Evolutionary conservation across 2,329 filamentous ascomycete species (phyloP), one percentile per base, ranked within the genome.

Genomic region (Diaporthe amygdali): DNA sequence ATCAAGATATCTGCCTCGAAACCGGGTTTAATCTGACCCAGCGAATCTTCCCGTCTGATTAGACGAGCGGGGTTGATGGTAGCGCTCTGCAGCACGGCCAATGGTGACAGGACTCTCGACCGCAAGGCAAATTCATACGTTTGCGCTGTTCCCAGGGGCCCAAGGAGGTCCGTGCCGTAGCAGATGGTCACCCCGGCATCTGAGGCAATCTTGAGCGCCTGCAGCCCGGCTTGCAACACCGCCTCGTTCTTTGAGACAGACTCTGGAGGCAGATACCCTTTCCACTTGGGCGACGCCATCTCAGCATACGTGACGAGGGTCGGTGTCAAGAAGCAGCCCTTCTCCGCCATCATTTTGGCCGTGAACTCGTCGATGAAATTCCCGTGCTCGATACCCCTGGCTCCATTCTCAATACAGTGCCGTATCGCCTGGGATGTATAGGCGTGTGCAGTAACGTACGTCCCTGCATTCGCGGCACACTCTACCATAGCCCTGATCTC

Each of bases 111-210:
- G 4, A 85, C 84, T 70, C 82, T 75, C 4, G 81, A 79, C 12
- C 87, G 80, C 17, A 89, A 71, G 0, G 77, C 75, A 72, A 89
- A 89, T 73, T 89, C 86, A 41, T 81, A 80, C 1, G 81, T 84
- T 77, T 89, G 87, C n/a, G 82, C 82, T 17, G 81, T 75, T 9
- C 82, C 81, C 72, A 89, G 75, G 0, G 85, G 85, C 0, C 86
- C 87, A 0, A 90, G 81, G 9, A 89, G 80, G 77, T 89, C 87
- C 0, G 85, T 85, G 0, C 87, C 87, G 73, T 83, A 89, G 77
- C 86, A 89, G 61, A 89, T 84, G 0, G 82, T 86, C 1, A 89
- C 86, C 0, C 87, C 87, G 2, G 83, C 85, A 17, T 86, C 81
- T 17, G 79, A 76, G 4, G 86, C 85, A 32, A 88, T 83, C 69